Percentiles rank a stretch among this genome's conserved stretches.
These are phyloP conservation scores for Platanthera zijinensis DNA, from an alignment of 106 monocot genomes.

Conservation along the genomic window DNA sequence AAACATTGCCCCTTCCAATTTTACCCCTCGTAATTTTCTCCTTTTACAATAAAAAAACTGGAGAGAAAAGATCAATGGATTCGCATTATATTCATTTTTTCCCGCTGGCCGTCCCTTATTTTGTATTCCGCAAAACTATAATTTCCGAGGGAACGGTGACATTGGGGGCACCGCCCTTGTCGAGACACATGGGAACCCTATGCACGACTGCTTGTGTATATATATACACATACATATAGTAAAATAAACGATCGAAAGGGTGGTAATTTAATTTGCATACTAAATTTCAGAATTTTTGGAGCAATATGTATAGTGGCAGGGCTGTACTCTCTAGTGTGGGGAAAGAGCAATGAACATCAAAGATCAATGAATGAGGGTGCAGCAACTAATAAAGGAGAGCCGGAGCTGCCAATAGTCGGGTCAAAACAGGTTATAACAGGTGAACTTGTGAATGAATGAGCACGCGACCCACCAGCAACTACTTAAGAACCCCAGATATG, in stretches of 20 bases:
- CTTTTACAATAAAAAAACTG: no score
- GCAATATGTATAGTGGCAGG: constrained; percentile 31
- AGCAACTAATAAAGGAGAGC: neutral
- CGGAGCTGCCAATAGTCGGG: neutral
- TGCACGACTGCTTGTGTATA: neutral
- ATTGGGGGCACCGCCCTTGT: no score
- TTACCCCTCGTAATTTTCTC: no score
- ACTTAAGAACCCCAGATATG: no score
- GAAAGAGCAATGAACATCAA: constrained; percentile 27
- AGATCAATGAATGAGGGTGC: neutral
- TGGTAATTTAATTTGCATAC: neutral
- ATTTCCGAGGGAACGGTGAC: no score
- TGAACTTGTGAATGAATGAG: neutral
- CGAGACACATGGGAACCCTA: no score
- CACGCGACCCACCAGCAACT: no score
- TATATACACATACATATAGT: neutral
- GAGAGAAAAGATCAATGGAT: no score
- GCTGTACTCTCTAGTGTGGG: constrained; percentile 40
- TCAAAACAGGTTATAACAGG: neutral
- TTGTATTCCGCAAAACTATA: no score
- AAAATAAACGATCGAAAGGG: neutral
- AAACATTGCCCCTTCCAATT: no score
- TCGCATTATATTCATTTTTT: no score
- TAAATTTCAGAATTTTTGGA: constrained; percentile 26
- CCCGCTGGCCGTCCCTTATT: no score